Conservation (phyloP, 306 rosid genomes). For the Cicer pinnatifidum region DNA sequence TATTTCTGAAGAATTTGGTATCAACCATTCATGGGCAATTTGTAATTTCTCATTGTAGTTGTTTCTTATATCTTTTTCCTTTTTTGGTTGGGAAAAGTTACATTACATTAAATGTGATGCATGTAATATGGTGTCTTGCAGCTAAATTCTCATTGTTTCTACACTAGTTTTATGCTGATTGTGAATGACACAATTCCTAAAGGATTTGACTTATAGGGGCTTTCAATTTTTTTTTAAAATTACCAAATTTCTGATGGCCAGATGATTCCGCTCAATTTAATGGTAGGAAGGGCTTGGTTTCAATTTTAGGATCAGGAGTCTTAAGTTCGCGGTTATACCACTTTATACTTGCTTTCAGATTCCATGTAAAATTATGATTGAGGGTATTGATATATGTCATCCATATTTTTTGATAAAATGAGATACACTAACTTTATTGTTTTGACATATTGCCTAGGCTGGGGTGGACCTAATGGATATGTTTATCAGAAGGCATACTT, state of each 20-base stretch:
- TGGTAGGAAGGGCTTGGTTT: slow-evolving; percentile 23
- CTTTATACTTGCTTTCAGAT: not conserved
- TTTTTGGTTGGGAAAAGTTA: not conserved
- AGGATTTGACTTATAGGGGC: not conserved
- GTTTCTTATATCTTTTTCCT: not conserved
- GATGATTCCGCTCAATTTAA: not conserved
- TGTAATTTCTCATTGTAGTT: not conserved
- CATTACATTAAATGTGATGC: not conserved
- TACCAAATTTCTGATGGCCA: not conserved
- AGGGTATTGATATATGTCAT: not conserved
- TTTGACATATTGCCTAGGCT: slow-evolving; percentile 60
- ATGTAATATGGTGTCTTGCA: not conserved
- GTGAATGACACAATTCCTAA: not conserved
- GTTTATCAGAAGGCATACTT: slow-evolving; percentile 95
- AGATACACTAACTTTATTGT: slow-evolving; percentile 35
- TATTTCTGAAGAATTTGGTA: not conserved
- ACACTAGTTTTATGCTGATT: not conserved
- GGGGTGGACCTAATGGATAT: slow-evolving; percentile 96
- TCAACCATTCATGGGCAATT: not conserved
- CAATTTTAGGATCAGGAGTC: not conserved
- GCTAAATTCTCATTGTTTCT: not conserved
- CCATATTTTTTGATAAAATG: slow-evolving; percentile 18
- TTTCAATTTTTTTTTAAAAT: not conserved
- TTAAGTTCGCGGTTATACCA: slow-evolving; percentile 4
- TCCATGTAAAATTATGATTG: slow-evolving; percentile 29